Base-by-base conservation (phyloP, 73 alveolate species). In the Blepharisma japonicum region DNA sequence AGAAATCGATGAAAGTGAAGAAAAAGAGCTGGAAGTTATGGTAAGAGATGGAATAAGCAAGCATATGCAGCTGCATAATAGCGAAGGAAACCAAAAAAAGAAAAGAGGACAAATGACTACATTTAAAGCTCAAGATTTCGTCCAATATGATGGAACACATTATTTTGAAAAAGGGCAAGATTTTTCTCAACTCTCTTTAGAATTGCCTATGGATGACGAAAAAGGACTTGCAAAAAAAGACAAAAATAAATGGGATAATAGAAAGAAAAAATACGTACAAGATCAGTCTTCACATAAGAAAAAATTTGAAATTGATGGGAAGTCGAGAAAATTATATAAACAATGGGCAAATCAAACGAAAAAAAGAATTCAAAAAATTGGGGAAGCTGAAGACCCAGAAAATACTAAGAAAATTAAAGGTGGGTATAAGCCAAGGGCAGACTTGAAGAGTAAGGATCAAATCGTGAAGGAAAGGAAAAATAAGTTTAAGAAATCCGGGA, bases 281-380 rank as follows among this genome's bases (percentile, higher is more conserved):
- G 27, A 84, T 78, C 72, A 83, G 87, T 48, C 86, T 77, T 61
- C 76, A 84, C 27, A 77, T 47, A 91, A 91, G 55, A 87, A 82
- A 55, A 56, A 78, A 23, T 84, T 86, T 6, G 88, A 78, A 71
- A 80, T 76, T 8, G 71, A 83, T 71, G 83, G 80, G 66, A 78
- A 85, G 61, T 93, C 89, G 8, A 83, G 84, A 50, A 66, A 89
- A 78, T 61, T 86, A 32, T 89, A 89, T 68, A 92, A 89, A 68
- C 84, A 86, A 50, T 92, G 98, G 98, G 66, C 79, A 87, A 78
- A 83, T 38, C 71, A 78, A 88, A 92, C 92, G 46, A 84, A 87
- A 9, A 71, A 89, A 49, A 79, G 85, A 74, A 48, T 89, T 47
- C 86, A 92, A 71, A 55, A 61, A 21, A 77, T 77, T 5, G 98